Base-by-base conservation (phyloP, 345 rosid species). In the Lagerstroemia speciosa region DNA sequence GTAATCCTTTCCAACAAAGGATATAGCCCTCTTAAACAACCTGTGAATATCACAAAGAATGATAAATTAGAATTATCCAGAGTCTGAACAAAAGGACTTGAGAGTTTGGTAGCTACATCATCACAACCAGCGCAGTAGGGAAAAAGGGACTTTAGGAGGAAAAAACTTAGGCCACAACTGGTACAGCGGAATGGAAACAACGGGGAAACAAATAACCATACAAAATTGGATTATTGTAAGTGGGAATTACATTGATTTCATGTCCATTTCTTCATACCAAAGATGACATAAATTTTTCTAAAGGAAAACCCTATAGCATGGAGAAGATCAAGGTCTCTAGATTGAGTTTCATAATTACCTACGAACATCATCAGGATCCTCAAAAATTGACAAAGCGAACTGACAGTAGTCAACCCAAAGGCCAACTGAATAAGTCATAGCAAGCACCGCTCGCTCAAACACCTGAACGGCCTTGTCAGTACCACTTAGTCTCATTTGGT, bases 1-100 rank as follows among this genome's bases (percentile, higher is more conserved):
- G 77, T 85, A 93, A 79, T 93, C 96, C 73, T 90, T 93, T 76
- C 96, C 97, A 69, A 90, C 87, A 83, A 87, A 83, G 11, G 92
- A 87, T 68, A 93, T 58, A 19, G 80, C 92, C 75, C 96, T 86
- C 74, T 75, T 84, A 81, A 89, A 93, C 75, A 90, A 79, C 77
- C 97, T 93, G 88, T 68, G 27, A 55, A 32, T 32, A 66, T 64
- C 10, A 40, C n/a, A 38, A 66, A 34, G n/a, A 33, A 58, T 46
- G 33, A 66, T 45, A 66, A n/a, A 24, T 19, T 43, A 14, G 33
- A 40, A 41, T 15, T 19, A 45, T 32, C 29, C 53, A 38, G 11
- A 24, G 6, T 38, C 29, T 22, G 6, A 66, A 57, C 50, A 17
- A 66, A 64, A 24, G 17, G 32, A 20, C 22, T 67, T 53, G 10